Conservation (phyloP, 768 basidiomycete genomes). For the Plicaturopsis crispa region DNA sequence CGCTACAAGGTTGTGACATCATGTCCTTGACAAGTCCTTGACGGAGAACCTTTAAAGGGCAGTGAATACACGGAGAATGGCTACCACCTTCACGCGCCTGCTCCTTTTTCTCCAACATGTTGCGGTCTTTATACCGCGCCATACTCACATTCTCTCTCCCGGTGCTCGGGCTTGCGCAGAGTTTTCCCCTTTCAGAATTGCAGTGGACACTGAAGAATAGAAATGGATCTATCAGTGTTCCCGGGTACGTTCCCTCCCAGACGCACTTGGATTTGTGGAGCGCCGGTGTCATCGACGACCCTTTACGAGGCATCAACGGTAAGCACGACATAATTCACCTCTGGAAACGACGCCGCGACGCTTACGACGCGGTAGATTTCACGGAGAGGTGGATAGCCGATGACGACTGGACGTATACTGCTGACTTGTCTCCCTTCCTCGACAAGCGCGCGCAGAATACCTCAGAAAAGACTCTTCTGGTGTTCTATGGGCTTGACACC, state of each 20-base stretch:
- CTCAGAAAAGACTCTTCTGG: conserved; percentile 29
- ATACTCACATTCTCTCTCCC: conserved; percentile 9
- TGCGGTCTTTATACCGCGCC: too few species aligned
- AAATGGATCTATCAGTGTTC: conserved; percentile 46
- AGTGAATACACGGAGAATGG: too few species aligned
- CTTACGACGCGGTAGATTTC: conserved; percentile 29
- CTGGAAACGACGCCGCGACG: neutral
- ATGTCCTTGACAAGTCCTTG: too few species aligned
- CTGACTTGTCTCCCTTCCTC: conserved; percentile 39
- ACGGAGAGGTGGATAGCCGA: conserved; percentile 47
- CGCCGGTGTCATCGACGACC: conserved; percentile 47
- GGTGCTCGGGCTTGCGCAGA: conserved; percentile 11
- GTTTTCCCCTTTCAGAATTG: conserved; percentile 37
- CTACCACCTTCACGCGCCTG: too few species aligned
- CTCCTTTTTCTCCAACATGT: too few species aligned
- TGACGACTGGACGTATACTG: conserved; percentile 55
- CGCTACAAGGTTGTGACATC: too few species aligned
- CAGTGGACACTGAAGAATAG: conserved; percentile 47
- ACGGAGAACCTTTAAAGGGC: too few species aligned
- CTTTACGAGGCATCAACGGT: conserved; percentile 49
- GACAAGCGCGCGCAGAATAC: conserved; percentile 12
- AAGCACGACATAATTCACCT: conserved; percentile 4
- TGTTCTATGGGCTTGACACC: conserved; percentile 53
- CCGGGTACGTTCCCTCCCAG: conserved; percentile 44
- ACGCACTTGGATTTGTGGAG: conserved; percentile 44